Conservation (phyloP, 2,329 filamentous ascomycete genomes). For the Hymenoscyphus fraxineus region DNA sequence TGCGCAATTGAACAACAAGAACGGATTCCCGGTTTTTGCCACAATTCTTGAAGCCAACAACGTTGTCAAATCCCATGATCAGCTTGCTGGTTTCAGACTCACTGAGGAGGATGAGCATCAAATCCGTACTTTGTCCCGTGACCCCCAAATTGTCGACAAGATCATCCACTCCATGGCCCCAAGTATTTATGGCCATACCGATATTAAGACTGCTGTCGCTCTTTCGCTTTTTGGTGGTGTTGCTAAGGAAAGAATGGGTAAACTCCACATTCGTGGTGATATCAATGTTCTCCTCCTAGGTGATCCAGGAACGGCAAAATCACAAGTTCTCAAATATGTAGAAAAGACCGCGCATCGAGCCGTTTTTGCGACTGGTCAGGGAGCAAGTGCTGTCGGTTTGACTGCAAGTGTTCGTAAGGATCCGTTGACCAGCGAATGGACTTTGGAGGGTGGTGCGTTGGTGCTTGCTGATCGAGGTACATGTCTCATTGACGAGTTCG, state of each 20-base stretch:
- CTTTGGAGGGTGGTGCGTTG: conserved; percentile 88
- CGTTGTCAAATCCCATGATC: conserved; percentile 93
- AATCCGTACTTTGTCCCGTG: conserved; percentile 82
- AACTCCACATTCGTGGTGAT: conserved; percentile 88
- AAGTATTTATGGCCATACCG: conserved; percentile 93
- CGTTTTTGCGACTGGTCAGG: conserved; percentile 96
- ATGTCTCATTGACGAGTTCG: conserved; percentile 96
- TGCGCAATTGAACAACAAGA: conserved; percentile 95
- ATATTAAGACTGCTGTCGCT: conserved; percentile 96
- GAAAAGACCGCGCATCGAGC: conserved; percentile 96
- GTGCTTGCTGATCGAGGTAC: conserved; percentile 93
- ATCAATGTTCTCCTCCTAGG: conserved; percentile 96
- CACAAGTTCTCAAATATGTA: conserved; percentile 93
- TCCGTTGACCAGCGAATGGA: conserved; percentile 95
- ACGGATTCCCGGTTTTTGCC: conserved; percentile 96
- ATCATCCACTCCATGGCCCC: conserved; percentile 90
- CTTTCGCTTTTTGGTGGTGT: conserved; percentile 94
- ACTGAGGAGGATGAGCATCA: conserved; percentile 92
- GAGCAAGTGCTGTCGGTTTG: conserved; percentile 93
- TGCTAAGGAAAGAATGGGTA: conserved; percentile 82
- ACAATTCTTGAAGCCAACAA: conserved; percentile 98
- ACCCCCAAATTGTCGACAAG: conserved; percentile 89
- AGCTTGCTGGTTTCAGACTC: conserved; percentile 91
- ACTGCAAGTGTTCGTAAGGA: conserved; percentile 95
- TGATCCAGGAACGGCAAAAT: conserved; percentile 97